Base-by-base conservation (phyloP, 352 stramenopile species). In the Globisporangium cederbergense region DNA sequence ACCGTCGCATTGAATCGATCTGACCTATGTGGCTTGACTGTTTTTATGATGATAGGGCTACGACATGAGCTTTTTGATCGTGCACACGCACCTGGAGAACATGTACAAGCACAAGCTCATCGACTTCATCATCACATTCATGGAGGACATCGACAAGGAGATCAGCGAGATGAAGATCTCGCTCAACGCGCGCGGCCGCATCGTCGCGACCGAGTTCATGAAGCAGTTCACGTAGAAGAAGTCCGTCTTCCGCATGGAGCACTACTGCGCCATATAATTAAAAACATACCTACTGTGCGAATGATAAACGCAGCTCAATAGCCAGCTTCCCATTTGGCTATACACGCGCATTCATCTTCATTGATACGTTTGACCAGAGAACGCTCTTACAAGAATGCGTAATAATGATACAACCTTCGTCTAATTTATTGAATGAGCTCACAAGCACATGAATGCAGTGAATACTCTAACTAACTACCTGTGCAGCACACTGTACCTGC, bases 101-200 rank as follows among this genome's bases (percentile, higher is more conserved):
- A 86, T 98, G 78, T 98, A 97, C 87, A 98, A 98, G 75, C 91
- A 98, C 77, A 98, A 98, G 77, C 79, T 98, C 52, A 95, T 98
- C 58, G 91, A 98, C 75, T 98, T 98, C 67, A 95, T 98, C 74
- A 98, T 98, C 71, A 88, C 96, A 68, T 98, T 98, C 78, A 98
- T 98, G 95, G 93, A 98, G 73, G 96, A 98, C 63, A 98, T 98
- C 64, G 95, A 98, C 83, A 97, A 98, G 78, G 95, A 98, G 73
- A 98, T 98, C 76, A 98, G 91, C 69, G 93, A 91, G 38, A 98
- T 98, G 94, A 98, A 98, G 70, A 98, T 98, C 74, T 93, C 92
- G 47, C 83, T 98, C 49, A 98, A 98, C 69, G 89, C 93, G 11
- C 86, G 95, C 57, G 93, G 91, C 43, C 81, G 95, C 60, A 96